Evolutionary conservation across 108 stramenopile species (phyloP), one percentile per base, ranked within the genome.

Genomic region (Stephanodiscus minutulus): DNA sequence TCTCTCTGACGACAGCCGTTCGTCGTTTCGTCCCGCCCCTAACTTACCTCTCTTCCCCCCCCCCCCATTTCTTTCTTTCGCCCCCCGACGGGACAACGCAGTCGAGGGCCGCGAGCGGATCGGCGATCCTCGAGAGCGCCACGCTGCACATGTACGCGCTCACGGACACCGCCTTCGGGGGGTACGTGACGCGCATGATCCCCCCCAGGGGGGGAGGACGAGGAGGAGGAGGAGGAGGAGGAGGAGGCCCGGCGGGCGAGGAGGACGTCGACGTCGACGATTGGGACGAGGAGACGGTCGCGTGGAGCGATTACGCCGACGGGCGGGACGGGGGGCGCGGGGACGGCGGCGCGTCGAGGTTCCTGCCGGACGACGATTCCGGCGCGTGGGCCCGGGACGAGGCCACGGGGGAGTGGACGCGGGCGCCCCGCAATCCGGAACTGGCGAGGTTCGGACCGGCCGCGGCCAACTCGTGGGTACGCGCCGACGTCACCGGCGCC

Each of bases 201-300:
- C n/a, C n/a, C n/a, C n/a, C n/a, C n/a, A n/a, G n/a, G n/a, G n/a
- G n/a, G n/a, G n/a, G n/a, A n/a, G n/a, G n/a, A n/a, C n/a, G 39
- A 53, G 52, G 25, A 53, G 52, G 8, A 1, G 52, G 2, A 53
- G 20, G 20, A 21, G 52, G 1, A 53, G 52, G 20, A 21, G 48
- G 3, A 49, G 20, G 3, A 21, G 20, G 18, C 1, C 24, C 8
- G 25, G 20, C 18, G 25, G 48, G 3, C 10, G 60, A 61, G 41
- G 62, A 62, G 61, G 36, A 72, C 8, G 71, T 5, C 17, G 52
- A 53, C 21, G 20, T 8, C 8, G 9, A 20, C 10, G 47, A 61
- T 62, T 72, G 71, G 71, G 24, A 72, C 8, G 71, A 72, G 44
- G 62, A 72, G 37, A 28, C 22, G n/a, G 62, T 53, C 9, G 60